These are phyloP conservation scores for Mangifera indica DNA, from an alignment of 345 rosid genomes.

Conservation along the genomic window DNA sequence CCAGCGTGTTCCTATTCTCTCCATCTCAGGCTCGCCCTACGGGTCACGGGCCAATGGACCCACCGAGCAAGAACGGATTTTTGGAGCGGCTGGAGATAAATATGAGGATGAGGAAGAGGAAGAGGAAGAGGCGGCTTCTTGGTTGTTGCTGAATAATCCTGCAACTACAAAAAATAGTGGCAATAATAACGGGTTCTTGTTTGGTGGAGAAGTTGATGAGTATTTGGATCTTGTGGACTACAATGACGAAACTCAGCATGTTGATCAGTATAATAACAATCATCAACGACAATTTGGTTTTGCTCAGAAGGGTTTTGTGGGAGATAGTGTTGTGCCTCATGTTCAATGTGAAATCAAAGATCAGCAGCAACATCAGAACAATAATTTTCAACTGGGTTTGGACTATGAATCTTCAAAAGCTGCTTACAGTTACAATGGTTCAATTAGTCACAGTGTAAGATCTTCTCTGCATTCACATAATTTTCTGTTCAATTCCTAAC, in stretches of 20 bases:
- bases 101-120: constrained; percentile 62
- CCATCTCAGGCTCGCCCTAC: constrained; percentile 42
- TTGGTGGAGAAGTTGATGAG: constrained; percentile 61
- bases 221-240: constrained; percentile 81
- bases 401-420: constrained; percentile 50
- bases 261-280: constrained; percentile 31
- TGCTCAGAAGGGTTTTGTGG: constrained; percentile 47
- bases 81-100: constrained; percentile 34
- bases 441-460: constrained; percentile 56
- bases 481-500: background rate
- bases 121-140: constrained; percentile 76
- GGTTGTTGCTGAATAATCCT: constrained; percentile 69
- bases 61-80: constrained; percentile 31
- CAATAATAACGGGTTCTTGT: constrained; percentile 49
- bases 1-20: constrained; percentile 73
- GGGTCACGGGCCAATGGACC: constrained; percentile 20
- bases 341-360: constrained; percentile 44
- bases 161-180: constrained; percentile 33
- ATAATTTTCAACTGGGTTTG: constrained; percentile 43
- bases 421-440: constrained; percentile 46
- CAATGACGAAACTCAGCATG: constrained; percentile 48
- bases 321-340: constrained; percentile 73
- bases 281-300: constrained; percentile 34
- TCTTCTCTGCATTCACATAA: constrained; percentile 10
- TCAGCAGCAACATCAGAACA: constrained; percentile 35